Evolutionary conservation across 345 rosid genomes (phyloP), one percentile per base, ranked within the genome.

Genomic region (Rhizophora mangle): DNA sequence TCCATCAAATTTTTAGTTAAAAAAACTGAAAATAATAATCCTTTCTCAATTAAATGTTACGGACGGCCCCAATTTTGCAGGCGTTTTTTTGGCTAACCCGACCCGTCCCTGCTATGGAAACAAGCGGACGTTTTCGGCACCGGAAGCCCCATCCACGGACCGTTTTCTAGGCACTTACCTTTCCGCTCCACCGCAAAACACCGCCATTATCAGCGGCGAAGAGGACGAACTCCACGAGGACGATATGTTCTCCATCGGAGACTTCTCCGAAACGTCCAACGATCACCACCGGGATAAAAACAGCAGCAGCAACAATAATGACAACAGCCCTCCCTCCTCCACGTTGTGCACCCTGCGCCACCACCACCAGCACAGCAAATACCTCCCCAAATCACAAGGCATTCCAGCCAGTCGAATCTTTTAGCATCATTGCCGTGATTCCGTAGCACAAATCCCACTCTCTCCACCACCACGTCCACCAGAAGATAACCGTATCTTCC

Each of bases 341-440:
- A 61, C 64, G 3, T 24, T 24, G 24, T 1, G 24, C 24, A 24
- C 24, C 24, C 24, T 24, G 24, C 24, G 24, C 24, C 24, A 24
- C 24, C 61, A 31, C 60, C 78, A 34, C 62, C 34, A 18, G 26
- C 70, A 31, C 64, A 10, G 9, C 53, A 16, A 47, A 24, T 32
- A 2, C 11, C 47, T 39, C 47, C 47, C 47, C 47, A 11, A 39
- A 11, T 39, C 47, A 11, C 16, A 55, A 49, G 62, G 57, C 57
- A 1, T 57, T 74, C 55, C 30, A 63, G 0, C 54, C 29, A 46
- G 46, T 79, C 52, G 89, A 86, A 30, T 82, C 79, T 57, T 89
- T 84, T 62, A 96, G 97, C 68, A 92, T 92, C 78, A 86, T 88
- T 29, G 94, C 96, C 0, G 98, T 89, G 30, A 82, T 89, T 11